A percentile compares a stretch with the other conserved stretches of the same genome.
These are phyloP conservation scores for Omphalotus guepiniiformis DNA, from an alignment of 768 basidiomycete species.

Conservation along the genomic window DNA sequence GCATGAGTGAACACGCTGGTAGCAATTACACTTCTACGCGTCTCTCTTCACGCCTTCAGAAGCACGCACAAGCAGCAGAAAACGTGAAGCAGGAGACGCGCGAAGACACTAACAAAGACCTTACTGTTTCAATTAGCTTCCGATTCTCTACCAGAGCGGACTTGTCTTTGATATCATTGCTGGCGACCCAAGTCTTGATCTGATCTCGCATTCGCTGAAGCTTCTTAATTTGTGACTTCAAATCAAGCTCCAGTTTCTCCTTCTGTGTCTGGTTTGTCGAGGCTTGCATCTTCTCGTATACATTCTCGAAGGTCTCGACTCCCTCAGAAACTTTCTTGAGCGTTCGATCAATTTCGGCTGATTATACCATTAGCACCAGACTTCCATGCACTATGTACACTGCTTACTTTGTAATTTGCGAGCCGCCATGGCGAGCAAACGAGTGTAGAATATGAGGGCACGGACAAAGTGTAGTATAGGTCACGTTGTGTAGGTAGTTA, in stretches of 20 bases:
- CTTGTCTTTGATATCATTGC: conserved; percentile 99
- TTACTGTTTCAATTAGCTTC: conserved; percentile 93
- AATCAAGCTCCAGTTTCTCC: conserved; percentile 93
- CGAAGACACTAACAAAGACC: conserved; percentile 24
- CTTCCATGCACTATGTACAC: background rate
- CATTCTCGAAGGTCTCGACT: conserved; percentile 90
- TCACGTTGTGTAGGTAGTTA: too few relatives aligned
- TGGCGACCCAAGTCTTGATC: conserved; percentile 95
- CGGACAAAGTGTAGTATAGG: too few relatives aligned
- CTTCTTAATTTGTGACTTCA: conserved; percentile 99
- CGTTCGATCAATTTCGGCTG: conserved; percentile 98
- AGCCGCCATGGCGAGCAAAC: conserved; percentile 67
- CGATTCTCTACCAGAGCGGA: conserved; percentile 86
- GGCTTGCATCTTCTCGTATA: conserved; percentile 97
- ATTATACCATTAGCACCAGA: background rate
- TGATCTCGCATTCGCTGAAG: conserved; percentile 80
- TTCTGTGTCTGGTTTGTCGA: conserved; percentile 97
- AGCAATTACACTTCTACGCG: too few relatives aligned
- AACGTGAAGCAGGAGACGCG: conserved; percentile 15
- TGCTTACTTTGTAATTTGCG: conserved; percentile 81
- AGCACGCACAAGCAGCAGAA: too few relatives aligned
- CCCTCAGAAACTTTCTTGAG: conserved; percentile 96
- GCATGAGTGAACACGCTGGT: too few relatives aligned
- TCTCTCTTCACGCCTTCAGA: too few relatives aligned
- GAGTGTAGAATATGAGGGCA: background rate